Base-by-base conservation (phyloP, 495 filamentous ascomycete genomes). In the Thermochaetoides thermophila region DNA sequence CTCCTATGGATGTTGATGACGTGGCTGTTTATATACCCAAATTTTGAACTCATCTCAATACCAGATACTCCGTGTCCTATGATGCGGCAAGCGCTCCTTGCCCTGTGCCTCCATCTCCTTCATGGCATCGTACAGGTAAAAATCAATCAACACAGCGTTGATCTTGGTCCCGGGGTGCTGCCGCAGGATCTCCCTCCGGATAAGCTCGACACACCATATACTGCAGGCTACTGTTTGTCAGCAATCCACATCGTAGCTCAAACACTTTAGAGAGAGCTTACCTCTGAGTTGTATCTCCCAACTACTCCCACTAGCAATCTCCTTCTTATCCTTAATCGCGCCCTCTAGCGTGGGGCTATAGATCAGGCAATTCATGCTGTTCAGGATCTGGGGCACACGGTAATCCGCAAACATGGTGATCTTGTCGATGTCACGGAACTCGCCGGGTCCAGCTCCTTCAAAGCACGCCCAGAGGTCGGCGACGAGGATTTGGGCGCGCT, bases 381-480 rank as follows among this genome's bases (percentile, higher is more conserved):
- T 68, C 4, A 99, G 69, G 44, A 95, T 94, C 61, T 96, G 89
- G 4, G 89, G 89, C 21, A 99, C 75, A 17, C 89, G 75, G 50
- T 99, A 96, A 61, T 99, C 89, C 64, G 89, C 85, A 59, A 96
- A 99, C 81, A 95, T 95, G 39, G 91, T 99, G 49, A 99, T 79
- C 43, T 81, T 80, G 49, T 84, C 74, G 32, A 99, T 92, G 45
- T 99, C 91, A 17, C 75, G 46, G 47, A 99, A 99, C n/a, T 66
- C 56, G 10, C 89, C 89, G 40, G 75, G 85, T 15, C 68, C 57
- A 39, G 78, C 63, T 20, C 82, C 84, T 29, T 89, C 71, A 46
- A 95, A 94, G 38, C 83, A 87, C 8, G 86, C 87, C 87, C 87
- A 96, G 3, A 94, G 48, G 47, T 99, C 89, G 26, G 91, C 91